Evolutionary conservation across 768 basidiomycete species (phyloP), one percentile per base, ranked within the genome.

Genomic region (Coprinellus aureogranulatus): DNA sequence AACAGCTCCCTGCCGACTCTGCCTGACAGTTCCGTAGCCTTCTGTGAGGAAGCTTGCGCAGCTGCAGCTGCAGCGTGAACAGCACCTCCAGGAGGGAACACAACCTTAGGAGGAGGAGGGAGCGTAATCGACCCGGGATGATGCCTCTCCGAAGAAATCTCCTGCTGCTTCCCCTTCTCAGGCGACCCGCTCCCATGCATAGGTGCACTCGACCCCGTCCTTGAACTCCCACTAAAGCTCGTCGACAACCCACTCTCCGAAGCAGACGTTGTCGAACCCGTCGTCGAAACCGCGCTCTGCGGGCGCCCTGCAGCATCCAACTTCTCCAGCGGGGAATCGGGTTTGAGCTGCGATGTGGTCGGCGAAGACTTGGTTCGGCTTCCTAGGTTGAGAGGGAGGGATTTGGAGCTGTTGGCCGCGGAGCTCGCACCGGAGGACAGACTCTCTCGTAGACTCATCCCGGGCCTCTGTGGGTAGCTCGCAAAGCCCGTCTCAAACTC

Each of bases 41-140:
- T 6, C 16, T 44, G 41, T 6, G 16, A 6, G 16, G 16, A 5
- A 6, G 41, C 41, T 18, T 18, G 41, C 8, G 20, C 41, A n/a
- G 14, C 41, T 44, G 41, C 14, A 5, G 41, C 20, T 6, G 18
- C 41, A 44, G 41, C 20, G 8, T 44, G 6, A 44, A 44, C 20
- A n/a, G 41, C 41, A 44, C 41, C 41, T 22, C 41, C 20, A 18
- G 41, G 10, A n/a, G 41, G 41, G 18, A 18, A 44, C n/a, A 53
- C 51, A 18, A 58, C 56, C 2, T 48, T 67, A 23, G 76, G 79
- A 1, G 80, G 85, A 1, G 85, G 89, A 28, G 85, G 90, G 28
- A 87, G 79, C 2, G 84, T 70, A 51, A 91, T 90, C 2, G 83
- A 84, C 0, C 88, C 88, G 1, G 89, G 89, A 61, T 87, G 88